Base-by-base conservation (phyloP, 108 stramenopile genomes). In the Conticribra weissflogii region DNA sequence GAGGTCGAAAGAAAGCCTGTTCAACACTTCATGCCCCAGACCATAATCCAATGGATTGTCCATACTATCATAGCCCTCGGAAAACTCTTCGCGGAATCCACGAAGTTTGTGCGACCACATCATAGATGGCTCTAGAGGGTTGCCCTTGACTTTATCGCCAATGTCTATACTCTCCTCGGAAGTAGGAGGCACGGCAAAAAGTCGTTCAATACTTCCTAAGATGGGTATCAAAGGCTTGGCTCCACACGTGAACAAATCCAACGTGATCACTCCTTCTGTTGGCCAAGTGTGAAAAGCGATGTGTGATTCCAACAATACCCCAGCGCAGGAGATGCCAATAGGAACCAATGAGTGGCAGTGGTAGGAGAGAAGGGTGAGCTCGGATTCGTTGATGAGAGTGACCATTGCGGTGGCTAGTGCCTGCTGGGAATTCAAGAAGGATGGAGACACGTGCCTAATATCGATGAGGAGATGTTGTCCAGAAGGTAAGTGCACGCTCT, bases 171-270 rank as follows among this genome's bases (percentile, higher is more conserved):
- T 49, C 16, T 52, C 25, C 45, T 30, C 45, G 28, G 5, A 8
- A 57, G 55, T 44, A 22, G n/a, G 16, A n/a, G 66, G 63, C 25
- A 86, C 74, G 24, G 71, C 83, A 85, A 93, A 93, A 25, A 90
- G 60, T 17, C 66, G 54, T 48, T 85, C 62, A 33, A 83, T 83
- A 0, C 71, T 27, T 1, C 88, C 82, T 14, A 94, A 58, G 29
- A 87, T 58, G 14, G 88, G 88, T 25, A 94, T 51, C 51, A 90
- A 46, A 4, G 77, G 63, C 1, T 76, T 74, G 3, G 72, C 68
- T 8, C 91, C 93, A 71, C 86, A 91, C 3, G 88, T 91, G 68
- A 84, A 93, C 46, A 93, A 64, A 71, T 93, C 92, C 54, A 95
- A 63, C 2, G 85, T 85, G 58, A 92, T 88, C 5, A 90, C 89